These are phyloP conservation scores for Alternaria burnsii DNA, from an alignment of 2,329 filamentous ascomycete species.

Conservation along the genomic window DNA sequence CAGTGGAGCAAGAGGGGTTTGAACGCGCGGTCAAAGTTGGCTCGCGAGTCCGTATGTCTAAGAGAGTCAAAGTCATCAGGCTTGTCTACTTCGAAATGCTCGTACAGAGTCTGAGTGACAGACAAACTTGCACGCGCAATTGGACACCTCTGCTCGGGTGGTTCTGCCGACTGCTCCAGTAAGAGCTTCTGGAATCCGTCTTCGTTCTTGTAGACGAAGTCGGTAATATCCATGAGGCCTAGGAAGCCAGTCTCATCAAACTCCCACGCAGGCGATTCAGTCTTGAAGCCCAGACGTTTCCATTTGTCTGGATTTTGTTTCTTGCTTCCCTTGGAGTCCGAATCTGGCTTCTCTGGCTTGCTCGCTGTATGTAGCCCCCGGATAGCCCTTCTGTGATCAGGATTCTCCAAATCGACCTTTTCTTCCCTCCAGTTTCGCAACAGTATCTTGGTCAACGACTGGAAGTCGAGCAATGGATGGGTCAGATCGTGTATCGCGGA, in stretches of 20 bases:
- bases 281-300: slow-evolving; percentile 89
- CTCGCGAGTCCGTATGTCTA: slow-evolving; percentile 77
- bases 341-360: slow-evolving; percentile 67
- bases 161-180: slow-evolving; percentile 83
- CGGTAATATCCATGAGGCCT: slow-evolving; percentile 96
- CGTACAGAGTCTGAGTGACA: slow-evolving; percentile 87
- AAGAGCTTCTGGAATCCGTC: slow-evolving; percentile 91
- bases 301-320: slow-evolving; percentile 90
- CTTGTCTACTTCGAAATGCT: slow-evolving; percentile 94
- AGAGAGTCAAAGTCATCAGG: slow-evolving; percentile 80
- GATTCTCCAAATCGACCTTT: slow-evolving; percentile 81
- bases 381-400: slow-evolving; percentile 86
- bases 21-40: slow-evolving; percentile 86
- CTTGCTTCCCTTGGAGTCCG: slow-evolving; percentile 63
- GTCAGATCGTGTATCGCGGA: slow-evolving; percentile 90
- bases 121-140: slow-evolving; percentile 86
- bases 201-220: slow-evolving; percentile 91
- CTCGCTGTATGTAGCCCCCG: slow-evolving; percentile 87
- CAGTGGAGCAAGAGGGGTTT: slow-evolving; percentile 89
- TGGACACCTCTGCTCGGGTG: slow-evolving; percentile 78
- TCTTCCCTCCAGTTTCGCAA: slow-evolving; percentile 89
- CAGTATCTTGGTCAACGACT: slow-evolving; percentile 87
- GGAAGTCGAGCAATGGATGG: slow-evolving; percentile 90
- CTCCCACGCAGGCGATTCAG: slow-evolving; percentile 84
- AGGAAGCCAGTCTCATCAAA: slow-evolving; percentile 88